Base-by-base conservation (phyloP, 345 rosid genomes). In the Camelina sativa region DNA sequence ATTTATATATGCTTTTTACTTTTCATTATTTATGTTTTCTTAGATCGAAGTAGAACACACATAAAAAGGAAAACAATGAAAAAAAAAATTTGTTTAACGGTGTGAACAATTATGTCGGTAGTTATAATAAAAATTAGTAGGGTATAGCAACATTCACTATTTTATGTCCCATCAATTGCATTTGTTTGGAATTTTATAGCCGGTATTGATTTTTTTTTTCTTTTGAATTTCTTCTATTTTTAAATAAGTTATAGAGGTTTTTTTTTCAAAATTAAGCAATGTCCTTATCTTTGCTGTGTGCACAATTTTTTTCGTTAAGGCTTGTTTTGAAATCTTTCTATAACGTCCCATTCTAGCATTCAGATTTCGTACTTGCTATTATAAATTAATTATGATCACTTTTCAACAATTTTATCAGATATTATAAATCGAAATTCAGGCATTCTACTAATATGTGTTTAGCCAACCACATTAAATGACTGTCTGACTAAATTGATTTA, bases 71-170 rank as follows among this genome's bases (percentile, higher is more conserved):
- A 53, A 30, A 54, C 60, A 53, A 48, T 12, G 65, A 25, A 28
- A 69, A 32, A 69, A 28, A 38, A 25, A 47, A 50, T 53, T 6
- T 62, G 59, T 62, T 71, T 62, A 65, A 71, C 28, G 66, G 76
- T 64, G 48, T 56, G 72, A 77, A 77, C 76, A 64, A 40, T 58
- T 43, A 40, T 77, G 77, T 77, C 80, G 76, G 80, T 65, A 13
- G 72, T 71, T 77, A 58, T 50, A 19, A 77, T 34, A 57, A 69
- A 62, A 62, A 10, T 62, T 10, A 46, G 80, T 70, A 62, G 79
- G 79, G 79, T 64, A 34, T 25, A 46, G 30, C 69, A 69, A 62
- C 57, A 69, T 76, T 76, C 65, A 56, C 58, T 64, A 69, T 62
- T 63, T 69, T 22, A 68, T 62, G 69, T 41, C 37, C 74, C 56